Evolutionary conservation across 306 rosid species (phyloP).

Genomic region (Myrica gale): DNA sequence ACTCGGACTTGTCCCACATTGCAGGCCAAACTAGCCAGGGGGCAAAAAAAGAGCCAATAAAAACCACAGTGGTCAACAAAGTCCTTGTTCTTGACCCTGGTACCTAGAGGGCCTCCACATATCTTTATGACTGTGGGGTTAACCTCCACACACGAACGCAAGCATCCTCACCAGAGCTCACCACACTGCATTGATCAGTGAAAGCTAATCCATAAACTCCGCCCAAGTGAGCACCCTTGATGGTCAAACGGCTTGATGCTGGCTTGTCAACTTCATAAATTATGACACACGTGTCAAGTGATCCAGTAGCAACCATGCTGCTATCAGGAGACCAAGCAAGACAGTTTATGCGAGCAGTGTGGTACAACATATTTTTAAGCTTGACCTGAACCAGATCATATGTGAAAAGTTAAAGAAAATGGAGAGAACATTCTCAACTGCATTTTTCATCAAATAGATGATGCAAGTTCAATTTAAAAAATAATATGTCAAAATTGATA

Average conservation of each 20-base stretch:
- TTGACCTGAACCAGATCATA: constrained; percentile 57
- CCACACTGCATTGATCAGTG: constrained; percentile 69
- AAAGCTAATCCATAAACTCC: constrained; percentile 92
- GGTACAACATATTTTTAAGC: constrained; percentile 91
- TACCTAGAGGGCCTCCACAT: constrained; percentile 17
- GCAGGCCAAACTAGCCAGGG: constrained; percentile 11
- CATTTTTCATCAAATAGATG: too few relatives aligned
- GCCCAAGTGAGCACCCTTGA: constrained; percentile 89
- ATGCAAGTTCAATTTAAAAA: too few relatives aligned
- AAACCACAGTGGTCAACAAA: not conserved
- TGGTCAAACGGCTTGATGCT: constrained; percentile 68
- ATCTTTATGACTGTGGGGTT: constrained; percentile 49
- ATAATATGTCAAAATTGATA: too few relatives aligned
- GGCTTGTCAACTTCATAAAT: constrained; percentile 85
- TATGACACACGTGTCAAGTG: constrained; percentile 79
- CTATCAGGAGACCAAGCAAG: constrained; percentile 95
- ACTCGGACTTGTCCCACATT: not conserved
- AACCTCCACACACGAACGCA: constrained; percentile 90
- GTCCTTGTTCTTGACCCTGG: constrained; percentile 17
- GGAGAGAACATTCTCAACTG: too few relatives aligned
- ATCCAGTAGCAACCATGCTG: constrained; percentile 83
- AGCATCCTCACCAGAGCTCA: constrained; percentile 98
- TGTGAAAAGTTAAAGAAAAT: not conserved
- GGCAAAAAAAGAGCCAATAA: constrained; percentile 4
- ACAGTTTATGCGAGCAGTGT: constrained; percentile 90